Evolutionary conservation across 1,284 basidiomycete species (phyloP).

Genomic region (Moesziomyces globuligerus): DNA sequence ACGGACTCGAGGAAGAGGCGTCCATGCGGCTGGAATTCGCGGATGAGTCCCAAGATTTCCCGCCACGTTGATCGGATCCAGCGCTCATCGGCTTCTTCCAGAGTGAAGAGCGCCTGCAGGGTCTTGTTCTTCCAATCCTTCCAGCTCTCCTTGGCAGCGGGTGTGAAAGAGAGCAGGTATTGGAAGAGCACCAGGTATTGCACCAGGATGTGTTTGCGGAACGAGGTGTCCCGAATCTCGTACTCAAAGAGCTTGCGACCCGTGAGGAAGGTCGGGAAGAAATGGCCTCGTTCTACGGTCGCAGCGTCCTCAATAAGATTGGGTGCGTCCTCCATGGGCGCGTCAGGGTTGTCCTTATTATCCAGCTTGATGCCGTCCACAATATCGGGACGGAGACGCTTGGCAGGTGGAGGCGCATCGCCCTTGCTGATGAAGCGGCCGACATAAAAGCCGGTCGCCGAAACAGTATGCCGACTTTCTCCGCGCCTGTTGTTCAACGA

Average conservation of each 20-base stretch:
- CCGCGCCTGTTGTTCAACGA: slow-evolving; percentile 18
- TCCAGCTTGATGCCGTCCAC: slow-evolving; percentile 16
- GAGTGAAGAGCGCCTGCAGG: slow-evolving; percentile 43
- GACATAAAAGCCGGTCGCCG: slow-evolving; percentile 26
- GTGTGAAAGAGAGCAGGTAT: slow-evolving; percentile 81
- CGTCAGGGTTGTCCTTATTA: slow-evolving; percentile 1
- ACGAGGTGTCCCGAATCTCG: slow-evolving; percentile 85
- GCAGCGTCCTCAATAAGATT: slow-evolving; percentile 6
- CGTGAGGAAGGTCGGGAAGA: slow-evolving; percentile 90
- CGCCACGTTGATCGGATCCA: slow-evolving; percentile 62
- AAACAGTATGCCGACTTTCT: not conserved
- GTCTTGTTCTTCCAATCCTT: slow-evolving; percentile 67
- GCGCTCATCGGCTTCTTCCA: slow-evolving; percentile 54
- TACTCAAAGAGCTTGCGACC: slow-evolving; percentile 84
- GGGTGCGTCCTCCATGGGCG: slow-evolving; percentile 10
- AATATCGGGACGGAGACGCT: slow-evolving; percentile 35
- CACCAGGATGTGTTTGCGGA: slow-evolving; percentile 88
- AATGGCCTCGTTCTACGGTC: slow-evolving; percentile 73
- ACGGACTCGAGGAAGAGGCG: slow-evolving; percentile 52
- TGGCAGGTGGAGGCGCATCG: slow-evolving; percentile 9
- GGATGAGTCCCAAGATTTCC: slow-evolving; percentile 51
- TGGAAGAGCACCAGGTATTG: slow-evolving; percentile 84
- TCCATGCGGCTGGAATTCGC: slow-evolving; percentile 57
- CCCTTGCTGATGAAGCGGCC: slow-evolving; percentile 20
- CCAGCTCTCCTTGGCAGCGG: slow-evolving; percentile 75